Evolutionary conservation across 1,284 basidiomycete genomes (phyloP).

Genomic region (Cyathus pygmaeus): DNA sequence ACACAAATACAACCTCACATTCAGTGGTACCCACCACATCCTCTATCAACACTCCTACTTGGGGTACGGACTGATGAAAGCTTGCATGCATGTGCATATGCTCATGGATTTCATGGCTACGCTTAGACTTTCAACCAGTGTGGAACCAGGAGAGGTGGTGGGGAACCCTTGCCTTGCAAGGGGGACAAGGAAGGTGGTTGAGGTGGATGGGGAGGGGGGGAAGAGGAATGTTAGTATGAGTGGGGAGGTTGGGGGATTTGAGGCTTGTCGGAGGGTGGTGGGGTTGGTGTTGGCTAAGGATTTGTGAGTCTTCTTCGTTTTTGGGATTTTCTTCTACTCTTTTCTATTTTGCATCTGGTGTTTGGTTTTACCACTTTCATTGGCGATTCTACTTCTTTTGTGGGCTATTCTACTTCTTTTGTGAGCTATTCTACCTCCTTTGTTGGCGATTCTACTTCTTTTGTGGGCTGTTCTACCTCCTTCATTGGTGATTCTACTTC

Average conservation of each 20-base stretch:
- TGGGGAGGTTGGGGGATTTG: constrained; percentile 86
- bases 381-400: no score
- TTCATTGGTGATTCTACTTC: no score
- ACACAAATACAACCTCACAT: constrained; percentile 90
- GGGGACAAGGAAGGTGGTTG: constrained; percentile 72
- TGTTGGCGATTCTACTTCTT: no score
- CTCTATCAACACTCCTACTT: constrained; percentile 97
- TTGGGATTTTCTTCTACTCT: no score
- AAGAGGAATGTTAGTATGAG: constrained; percentile 81
- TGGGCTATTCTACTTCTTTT: no score
- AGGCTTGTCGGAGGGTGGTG: constrained; percentile 86
- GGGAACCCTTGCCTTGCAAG: constrained; percentile 86
- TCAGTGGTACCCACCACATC: constrained; percentile 76
- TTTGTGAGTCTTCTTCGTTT: constrained; percentile 71
- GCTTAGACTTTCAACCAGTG: constrained; percentile 37
- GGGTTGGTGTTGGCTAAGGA: constrained; percentile 97
- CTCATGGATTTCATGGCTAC: constrained; percentile 89
- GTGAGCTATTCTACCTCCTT: no score
- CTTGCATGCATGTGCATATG: constrained; percentile 86
- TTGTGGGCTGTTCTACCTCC: no score
- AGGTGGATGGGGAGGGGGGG: constrained; percentile 67
- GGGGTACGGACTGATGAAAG: constrained; percentile 95
- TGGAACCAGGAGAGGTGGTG: constrained; percentile 29
- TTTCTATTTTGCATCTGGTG: no score
- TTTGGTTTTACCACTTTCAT: no score